Percentiles rank a stretch among this genome's conserved stretches.
Conservation (phyloP, 2,329 filamentous ascomycete genomes). For the Phaeomoniella chlamydospora region DNA sequence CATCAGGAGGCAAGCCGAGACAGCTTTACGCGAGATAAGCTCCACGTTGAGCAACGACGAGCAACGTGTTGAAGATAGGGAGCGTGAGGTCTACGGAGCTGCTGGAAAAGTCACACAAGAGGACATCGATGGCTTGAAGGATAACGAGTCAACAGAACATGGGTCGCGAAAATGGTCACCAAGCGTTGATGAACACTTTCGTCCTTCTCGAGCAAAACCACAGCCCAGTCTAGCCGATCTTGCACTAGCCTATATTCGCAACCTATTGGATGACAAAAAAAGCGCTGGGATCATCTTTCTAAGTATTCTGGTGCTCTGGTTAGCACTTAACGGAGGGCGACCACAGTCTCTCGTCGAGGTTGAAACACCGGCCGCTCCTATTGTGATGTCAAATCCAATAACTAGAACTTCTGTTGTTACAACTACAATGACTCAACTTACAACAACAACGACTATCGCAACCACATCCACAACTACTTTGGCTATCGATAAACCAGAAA, state of each 20-base stretch:
- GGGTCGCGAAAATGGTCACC: conserved; percentile 2
- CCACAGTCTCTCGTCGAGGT: neutral
- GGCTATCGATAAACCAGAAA: too few species aligned
- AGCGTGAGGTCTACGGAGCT: conserved; percentile 9
- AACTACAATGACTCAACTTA: neutral
- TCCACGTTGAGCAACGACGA: conserved; percentile 7
- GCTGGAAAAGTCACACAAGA: conserved; percentile 6
- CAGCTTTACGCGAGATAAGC: conserved; percentile 25
- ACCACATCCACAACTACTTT: neutral
- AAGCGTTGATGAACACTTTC: neutral
- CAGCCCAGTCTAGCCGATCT: neutral
- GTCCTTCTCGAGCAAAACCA: neutral
- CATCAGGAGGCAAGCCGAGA: conserved; percentile 34
- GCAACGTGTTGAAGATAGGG: conserved; percentile 7
- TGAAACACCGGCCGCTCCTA: neutral
- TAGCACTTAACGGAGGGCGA: conserved; percentile 13
- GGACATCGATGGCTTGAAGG: conserved; percentile 10
- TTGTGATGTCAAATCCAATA: neutral
- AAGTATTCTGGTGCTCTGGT: conserved; percentile 25
- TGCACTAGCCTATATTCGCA: conserved; percentile 33
- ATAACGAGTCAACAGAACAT: conserved; percentile 3
- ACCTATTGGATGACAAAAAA: conserved; percentile 36
- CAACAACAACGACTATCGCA: neutral
- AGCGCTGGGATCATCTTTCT: conserved; percentile 37
- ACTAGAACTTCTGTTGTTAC: neutral